Base-by-base conservation (phyloP, 352 stramenopile genomes). In the Phytophthora idaei region DNA sequence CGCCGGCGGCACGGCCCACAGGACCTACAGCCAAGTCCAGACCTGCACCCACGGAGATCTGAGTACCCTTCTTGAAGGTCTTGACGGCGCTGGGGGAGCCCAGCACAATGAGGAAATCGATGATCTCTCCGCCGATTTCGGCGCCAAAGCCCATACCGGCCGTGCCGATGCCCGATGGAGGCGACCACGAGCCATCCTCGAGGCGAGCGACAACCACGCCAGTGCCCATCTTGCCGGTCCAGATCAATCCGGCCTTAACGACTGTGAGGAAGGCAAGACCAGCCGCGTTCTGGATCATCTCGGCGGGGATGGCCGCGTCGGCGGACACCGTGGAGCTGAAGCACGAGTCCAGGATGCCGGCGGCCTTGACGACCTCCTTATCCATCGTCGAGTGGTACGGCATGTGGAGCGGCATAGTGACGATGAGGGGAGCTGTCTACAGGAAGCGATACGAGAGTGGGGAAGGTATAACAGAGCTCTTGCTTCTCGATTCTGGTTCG, bases 61-160 rank as follows among this genome's bases (percentile, higher is more conserved):
- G 88, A 29, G 85, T 91, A 32, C 86, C 86, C 53, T 89, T 89
- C 62, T 93, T 94, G 71, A 96, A 96, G 41, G 81, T 92, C 27
- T 89, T 81, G 42, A 96, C 80, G 41, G 88, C 85, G 39, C 63
- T 77, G 4, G 60, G 65, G 0, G 89, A 95, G 72, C 87, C 85
- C 42, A 96, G 67, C 3, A 96, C 73, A 69, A 96, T 96, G 82
- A 96, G 92, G 49, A 95, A 96, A 47, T 96, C 87, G 62, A 94
- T 82, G 67, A 96, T 90, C 58, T 96, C 89, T 12, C 87, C 89
- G 44, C 89, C 89, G 45, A 94, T 90, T 61, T 95, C 85, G 3
- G 85, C 85, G 50, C 87, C 87, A 64, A 95, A 93, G 64, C 89
- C 89, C 21, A 96, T 57, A 29, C 89, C 87, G 25, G 85, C 87